Evolutionary conservation across 768 basidiomycete genomes (phyloP).

Genomic region (Tulasnella sp.): DNA sequence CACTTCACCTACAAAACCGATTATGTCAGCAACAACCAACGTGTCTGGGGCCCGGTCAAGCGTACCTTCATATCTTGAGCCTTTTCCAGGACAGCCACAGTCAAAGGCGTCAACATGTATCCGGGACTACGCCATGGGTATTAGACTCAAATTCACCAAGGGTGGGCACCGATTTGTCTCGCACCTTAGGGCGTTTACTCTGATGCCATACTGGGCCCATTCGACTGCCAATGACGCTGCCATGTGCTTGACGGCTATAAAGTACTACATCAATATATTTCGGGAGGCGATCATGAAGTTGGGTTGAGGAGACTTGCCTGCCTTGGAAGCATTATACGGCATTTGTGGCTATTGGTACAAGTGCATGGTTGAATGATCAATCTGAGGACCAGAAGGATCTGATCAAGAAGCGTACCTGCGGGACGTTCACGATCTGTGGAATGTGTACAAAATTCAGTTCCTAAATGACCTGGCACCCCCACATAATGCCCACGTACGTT

Average conservation of each 20-base stretch:
- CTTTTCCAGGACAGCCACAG: slow-evolving; percentile 65
- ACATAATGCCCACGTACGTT: slow-evolving; percentile 35
- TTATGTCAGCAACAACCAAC: too few relatives aligned
- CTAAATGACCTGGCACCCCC: neutral
- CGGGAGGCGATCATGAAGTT: too few relatives aligned
- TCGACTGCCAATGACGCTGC: slow-evolving; percentile 86
- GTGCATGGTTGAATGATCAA: too few relatives aligned
- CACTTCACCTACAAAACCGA: slow-evolving; percentile 61
- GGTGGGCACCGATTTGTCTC: slow-evolving; percentile 2
- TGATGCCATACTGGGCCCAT: slow-evolving; percentile 83
- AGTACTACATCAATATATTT: too few relatives aligned
- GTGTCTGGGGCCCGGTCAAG: too few relatives aligned
- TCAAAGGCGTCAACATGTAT: slow-evolving; percentile 89
- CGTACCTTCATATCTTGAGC: slow-evolving; percentile 63
- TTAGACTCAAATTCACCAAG: neutral
- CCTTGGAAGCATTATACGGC: slow-evolving; percentile 94
- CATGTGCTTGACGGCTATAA: slow-evolving; percentile 81
- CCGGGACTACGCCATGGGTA: slow-evolving; percentile 49
- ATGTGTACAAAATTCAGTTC: slow-evolving; percentile 6
- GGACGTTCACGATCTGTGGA: slow-evolving; percentile 70
- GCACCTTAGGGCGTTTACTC: slow-evolving; percentile 73
- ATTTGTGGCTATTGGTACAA: slow-evolving; percentile 54
- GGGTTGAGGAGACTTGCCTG: too few relatives aligned
- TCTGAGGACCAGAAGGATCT: too few relatives aligned
- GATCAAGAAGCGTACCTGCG: slow-evolving; percentile 45